Base-by-base conservation (phyloP, 495 filamentous ascomycete genomes). In the Talaromyces proteolyticus region DNA sequence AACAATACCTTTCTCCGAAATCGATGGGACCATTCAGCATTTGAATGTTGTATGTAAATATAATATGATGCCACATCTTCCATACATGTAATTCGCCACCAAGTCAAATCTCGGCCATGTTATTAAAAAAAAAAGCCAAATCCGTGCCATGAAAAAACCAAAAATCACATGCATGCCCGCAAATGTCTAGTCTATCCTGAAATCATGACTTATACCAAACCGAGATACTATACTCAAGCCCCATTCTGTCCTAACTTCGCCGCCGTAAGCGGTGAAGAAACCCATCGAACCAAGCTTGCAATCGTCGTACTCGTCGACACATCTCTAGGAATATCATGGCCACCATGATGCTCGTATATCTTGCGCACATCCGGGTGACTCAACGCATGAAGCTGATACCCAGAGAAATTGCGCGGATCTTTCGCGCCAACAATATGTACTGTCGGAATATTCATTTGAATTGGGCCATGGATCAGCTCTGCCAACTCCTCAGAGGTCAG, bases 371-470 rank as follows among this genome's bases (percentile, higher is more conserved):
- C 59, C 6, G 63, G 61, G 34, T 78, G 70, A 47, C 79, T 84
- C 23, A 82, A 63, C 7, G 72, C 65, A 40, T 74, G 75, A 34
- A 85, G 58, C 55, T 85, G 80, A 38, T 81, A 50, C 12, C 75
- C 72, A 3, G 76, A 58, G 2, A 75, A 69, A 58, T 73, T 82
- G 38, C 78, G 52, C 4, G 80, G 79, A 59, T 85, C 82, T 44
- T 78, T 78, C 3, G 52, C 59, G 0, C 82, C 82, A 51, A 78
- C 82, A 14, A 85, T 62, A 61, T 86, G 80, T 42, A 80, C 78
- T 7, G 83, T 85, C 0, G 82, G 83, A 17, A 87, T 75, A 16
- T 57, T 44, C 45, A 87, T 77, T 14, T 54, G 47, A 5, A 72
- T 68, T 3, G 76, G 65, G 7, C 62, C 46, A 0, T 47, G 50